Evolutionary conservation across 768 basidiomycete species (phyloP).

Genomic region (Leccinum aurantiacum): DNA sequence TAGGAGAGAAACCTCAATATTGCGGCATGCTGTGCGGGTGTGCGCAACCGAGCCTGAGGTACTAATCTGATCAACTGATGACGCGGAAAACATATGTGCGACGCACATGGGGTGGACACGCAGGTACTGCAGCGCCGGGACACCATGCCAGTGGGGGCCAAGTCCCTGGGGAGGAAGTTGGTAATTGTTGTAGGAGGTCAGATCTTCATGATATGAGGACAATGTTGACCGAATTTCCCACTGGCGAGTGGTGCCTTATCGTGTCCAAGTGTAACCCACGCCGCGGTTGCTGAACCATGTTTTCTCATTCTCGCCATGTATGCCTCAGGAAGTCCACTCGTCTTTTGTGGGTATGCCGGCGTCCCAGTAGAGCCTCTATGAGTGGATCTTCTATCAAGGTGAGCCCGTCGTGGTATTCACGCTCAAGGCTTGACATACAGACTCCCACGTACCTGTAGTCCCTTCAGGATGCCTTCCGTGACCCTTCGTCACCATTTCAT

Average conservation of each 20-base stretch:
- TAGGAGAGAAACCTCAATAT: too few species aligned
- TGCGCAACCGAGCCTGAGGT: too few species aligned
- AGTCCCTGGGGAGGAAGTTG: too few species aligned
- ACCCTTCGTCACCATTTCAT: conserved; percentile 66
- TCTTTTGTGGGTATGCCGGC: background rate
- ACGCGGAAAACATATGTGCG: too few species aligned
- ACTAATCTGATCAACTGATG: too few species aligned
- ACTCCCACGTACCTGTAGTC: conserved; percentile 36
- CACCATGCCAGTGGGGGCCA: too few species aligned
- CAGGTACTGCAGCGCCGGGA: too few species aligned
- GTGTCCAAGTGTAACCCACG: background rate
- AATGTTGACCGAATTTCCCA: too few species aligned
- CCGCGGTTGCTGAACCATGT: conserved; percentile 7
- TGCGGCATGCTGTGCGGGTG: too few species aligned
- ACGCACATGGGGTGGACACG: too few species aligned
- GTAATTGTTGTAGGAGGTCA: too few species aligned
- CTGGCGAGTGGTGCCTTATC: background rate
- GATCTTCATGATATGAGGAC: too few species aligned
- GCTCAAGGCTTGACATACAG: background rate
- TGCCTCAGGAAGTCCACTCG: background rate
- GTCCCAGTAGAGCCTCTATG: conserved; percentile 3
- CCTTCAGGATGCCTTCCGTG: conserved; percentile 60
- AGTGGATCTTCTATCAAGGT: conserved; percentile 33
- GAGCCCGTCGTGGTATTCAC: background rate
- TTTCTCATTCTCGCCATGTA: background rate